Conservation (phyloP, 148 eudicot species). For the Camellia lanceoleosa region DNA sequence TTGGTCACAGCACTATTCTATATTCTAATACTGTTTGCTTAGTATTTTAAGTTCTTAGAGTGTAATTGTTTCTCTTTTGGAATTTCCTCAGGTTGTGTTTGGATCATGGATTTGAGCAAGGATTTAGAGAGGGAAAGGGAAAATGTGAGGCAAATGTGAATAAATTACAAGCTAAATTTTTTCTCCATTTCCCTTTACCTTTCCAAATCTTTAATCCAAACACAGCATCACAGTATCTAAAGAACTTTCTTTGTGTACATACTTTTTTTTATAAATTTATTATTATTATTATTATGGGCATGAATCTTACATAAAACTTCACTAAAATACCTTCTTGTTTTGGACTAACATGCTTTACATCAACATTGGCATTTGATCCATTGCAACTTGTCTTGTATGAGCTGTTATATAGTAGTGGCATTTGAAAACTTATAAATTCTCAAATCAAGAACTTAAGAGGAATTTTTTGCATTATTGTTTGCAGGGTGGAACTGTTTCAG, state of each 20-base stretch:
- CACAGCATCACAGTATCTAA: neutral
- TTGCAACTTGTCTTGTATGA: neutral
- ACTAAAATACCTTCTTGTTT: neutral
- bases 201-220: too few species aligned
- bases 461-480: neutral
- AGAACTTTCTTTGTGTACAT: neutral
- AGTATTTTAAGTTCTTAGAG: neutral
- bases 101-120: too few species aligned
- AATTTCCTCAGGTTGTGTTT: neutral
- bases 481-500: slow-evolving; percentile 95
- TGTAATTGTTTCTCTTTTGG: neutral
- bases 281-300: neutral
- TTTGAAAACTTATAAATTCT: neutral
- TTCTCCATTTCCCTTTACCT: too few species aligned
- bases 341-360: neutral
- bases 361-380: slow-evolving; percentile 13
- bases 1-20: neutral
- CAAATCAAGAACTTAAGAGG: neutral
- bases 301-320: neutral
- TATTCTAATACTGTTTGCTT: neutral
- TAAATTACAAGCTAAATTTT: too few species aligned
- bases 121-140: too few species aligned
- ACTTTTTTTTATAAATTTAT: neutral
- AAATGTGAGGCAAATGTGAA: too few species aligned
- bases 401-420: neutral